Evolutionary conservation across 305 asterid genomes (phyloP), one percentile per base, ranked within the genome.

Genomic region (Fraxinus velutina): DNA sequence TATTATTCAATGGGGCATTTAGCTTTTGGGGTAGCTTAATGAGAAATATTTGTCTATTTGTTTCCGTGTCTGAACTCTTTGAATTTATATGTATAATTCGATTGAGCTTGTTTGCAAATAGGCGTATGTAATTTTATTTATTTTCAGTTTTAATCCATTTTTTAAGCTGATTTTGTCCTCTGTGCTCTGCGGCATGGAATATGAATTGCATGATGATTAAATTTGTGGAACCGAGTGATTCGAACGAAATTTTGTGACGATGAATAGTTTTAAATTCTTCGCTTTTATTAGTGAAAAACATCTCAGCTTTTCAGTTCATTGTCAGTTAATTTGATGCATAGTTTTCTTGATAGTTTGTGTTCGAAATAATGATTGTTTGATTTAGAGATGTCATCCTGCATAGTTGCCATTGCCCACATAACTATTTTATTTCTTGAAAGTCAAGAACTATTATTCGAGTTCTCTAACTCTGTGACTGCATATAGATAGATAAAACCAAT

Each of bases 71-170:
- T 60, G 42, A 62, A 66, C 66, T 78, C 55, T 79, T 50, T 39
- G 79, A 47, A 21, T 64, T 72, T 34, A 4, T 44, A 12, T 6
- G 73, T 64, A n/a, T 8, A 55, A 47, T 75, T 32, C 30, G 34
- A 77, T 80, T 30, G n/a, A 27, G 64, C 75, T 37, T 81, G 57
- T 81, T 39, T 8, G 64, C 70, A 22, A 80, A 75, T 83, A 62
- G 37, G 82, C 27, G 21, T 3, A 17, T 19, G 24, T 6, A n/a
- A 5, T 57, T 57, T 57, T 17, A 57, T 57, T 1, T 57, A 57
- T 19, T 6, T 19, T 57, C 29, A 57, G 24, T 6, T 17, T 52
- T 52, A 15, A 52, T 52, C 68, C 21, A 17, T 17, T 4, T 52
- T 29, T 22, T 7, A 77, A 29, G 19, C 37, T 77, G 39, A 15